phyloP scores from a whole-genome alignment of 306 rosid genomes.

The Morella rubra region DNA sequence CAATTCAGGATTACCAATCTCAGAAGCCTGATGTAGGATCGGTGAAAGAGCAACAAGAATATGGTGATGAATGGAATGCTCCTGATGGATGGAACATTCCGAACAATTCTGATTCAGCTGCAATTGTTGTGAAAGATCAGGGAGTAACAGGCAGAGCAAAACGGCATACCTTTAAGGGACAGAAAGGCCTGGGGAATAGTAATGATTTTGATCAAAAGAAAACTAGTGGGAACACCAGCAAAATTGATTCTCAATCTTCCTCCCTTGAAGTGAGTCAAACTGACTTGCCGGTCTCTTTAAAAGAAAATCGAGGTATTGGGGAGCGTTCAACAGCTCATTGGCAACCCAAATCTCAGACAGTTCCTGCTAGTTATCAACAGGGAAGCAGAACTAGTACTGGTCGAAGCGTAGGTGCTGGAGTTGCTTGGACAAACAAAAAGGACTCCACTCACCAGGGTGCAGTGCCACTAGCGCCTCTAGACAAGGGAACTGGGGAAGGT shows the following conservation, averaged over 20 bases:
- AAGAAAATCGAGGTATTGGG: slow-evolving; percentile 61
- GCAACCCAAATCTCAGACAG: slow-evolving; percentile 75
- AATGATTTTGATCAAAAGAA: slow-evolving; percentile 56
- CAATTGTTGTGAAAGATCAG: slow-evolving; percentile 54
- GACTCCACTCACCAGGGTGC: slow-evolving; percentile 35
- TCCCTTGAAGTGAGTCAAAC: slow-evolving; percentile 45
- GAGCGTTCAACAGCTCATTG: slow-evolving; percentile 66
- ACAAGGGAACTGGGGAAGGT: slow-evolving; percentile 33
- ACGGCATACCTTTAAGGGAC: slow-evolving; percentile 59
- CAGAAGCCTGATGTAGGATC: slow-evolving; percentile 38
- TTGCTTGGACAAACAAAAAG: slow-evolving; percentile 31
- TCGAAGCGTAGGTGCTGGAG: slow-evolving; percentile 44
- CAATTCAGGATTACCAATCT: slow-evolving; percentile 40
- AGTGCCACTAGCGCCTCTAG: slow-evolving; percentile 30
- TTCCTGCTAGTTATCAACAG: slow-evolving; percentile 43
- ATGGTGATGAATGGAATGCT: slow-evolving; percentile 43
- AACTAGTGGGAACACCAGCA: slow-evolving; percentile 37
- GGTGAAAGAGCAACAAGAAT: slow-evolving; percentile 50
- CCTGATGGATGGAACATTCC: slow-evolving; percentile 50
- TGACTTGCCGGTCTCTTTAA: slow-evolving; percentile 43
- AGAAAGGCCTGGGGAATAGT: slow-evolving; percentile 47
- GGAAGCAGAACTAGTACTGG: slow-evolving; percentile 40
- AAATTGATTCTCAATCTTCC: slow-evolving; percentile 37
- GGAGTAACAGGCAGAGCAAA: slow-evolving; percentile 49
- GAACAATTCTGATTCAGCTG: slow-evolving; percentile 36